Evolutionary conservation across 2,329 filamentous ascomycete species (phyloP).

Genomic region (Trichoderma endophyticum): DNA sequence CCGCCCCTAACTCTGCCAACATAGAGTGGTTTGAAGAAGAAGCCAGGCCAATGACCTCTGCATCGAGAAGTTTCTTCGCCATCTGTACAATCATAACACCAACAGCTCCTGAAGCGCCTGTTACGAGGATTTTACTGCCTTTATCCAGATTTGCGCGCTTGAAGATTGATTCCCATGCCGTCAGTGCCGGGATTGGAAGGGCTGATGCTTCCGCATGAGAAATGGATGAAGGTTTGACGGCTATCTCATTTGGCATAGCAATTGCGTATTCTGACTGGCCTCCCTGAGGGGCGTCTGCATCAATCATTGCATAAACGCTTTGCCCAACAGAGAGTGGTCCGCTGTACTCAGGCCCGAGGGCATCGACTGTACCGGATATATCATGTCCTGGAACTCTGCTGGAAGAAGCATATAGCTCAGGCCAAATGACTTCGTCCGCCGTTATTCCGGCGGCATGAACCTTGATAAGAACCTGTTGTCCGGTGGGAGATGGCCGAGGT

Average conservation of each 20-base stretch:
- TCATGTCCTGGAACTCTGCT: constrained; percentile 35
- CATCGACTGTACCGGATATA: constrained; percentile 32
- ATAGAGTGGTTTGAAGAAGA: not conserved
- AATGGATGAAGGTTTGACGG: constrained; percentile 23
- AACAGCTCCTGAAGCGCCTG: constrained; percentile 32
- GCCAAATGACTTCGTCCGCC: constrained; percentile 34
- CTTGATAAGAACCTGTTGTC: constrained; percentile 27
- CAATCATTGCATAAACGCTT: constrained; percentile 29
- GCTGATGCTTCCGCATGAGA: constrained; percentile 28
- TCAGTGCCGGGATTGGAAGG: constrained; percentile 31
- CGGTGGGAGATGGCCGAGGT: constrained; percentile 31
- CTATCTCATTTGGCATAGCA: constrained; percentile 17
- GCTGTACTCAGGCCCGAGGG: constrained; percentile 25
- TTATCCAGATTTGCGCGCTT: constrained; percentile 19
- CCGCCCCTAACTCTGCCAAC: not conserved
- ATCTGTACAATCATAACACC: constrained; percentile 31
- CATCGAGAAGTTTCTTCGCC: constrained; percentile 22
- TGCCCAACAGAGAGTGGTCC: constrained; percentile 22
- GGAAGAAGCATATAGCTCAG: constrained; percentile 30
- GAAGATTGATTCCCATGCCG: constrained; percentile 29
- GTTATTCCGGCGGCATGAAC: constrained; percentile 34
- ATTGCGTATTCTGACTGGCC: constrained; percentile 28
- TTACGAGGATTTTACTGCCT: constrained; percentile 26
- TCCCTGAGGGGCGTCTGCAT: constrained; percentile 18
- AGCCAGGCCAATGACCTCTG: constrained; percentile 24